These are phyloP conservation scores for Thecaphora thlaspeos DNA, from an alignment of 1,284 basidiomycete genomes.

Conservation along the genomic window DNA sequence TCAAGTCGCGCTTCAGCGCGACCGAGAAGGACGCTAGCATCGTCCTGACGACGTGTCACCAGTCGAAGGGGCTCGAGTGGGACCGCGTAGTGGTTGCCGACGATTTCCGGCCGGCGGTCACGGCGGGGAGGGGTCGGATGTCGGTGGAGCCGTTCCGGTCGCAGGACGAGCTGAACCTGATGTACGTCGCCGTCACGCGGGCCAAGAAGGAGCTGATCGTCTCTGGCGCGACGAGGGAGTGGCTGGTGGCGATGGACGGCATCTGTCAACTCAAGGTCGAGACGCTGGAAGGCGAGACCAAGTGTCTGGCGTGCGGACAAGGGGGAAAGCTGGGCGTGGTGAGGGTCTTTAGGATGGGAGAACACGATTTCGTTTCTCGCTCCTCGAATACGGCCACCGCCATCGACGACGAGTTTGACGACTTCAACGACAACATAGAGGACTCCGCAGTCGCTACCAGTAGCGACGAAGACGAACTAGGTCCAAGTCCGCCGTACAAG, in stretches of 20 bases:
- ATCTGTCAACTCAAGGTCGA: conserved; percentile 18
- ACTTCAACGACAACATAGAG: no score
- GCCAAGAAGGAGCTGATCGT: conserved; percentile 40
- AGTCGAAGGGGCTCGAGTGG: conserved; percentile 53
- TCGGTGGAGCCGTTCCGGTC: conserved; percentile 29
- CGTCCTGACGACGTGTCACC: conserved; percentile 47
- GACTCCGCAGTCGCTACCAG: no score
- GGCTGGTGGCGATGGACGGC: conserved; percentile 41
- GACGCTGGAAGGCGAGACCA: not conserved
- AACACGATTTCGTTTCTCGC: not conserved
- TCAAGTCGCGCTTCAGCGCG: conserved; percentile 36
- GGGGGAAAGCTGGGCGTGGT: not conserved
- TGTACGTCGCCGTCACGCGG: conserved; percentile 48
- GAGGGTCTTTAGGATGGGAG: not conserved
- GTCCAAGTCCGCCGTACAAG: conserved; percentile 7
- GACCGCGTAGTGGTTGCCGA: conserved; percentile 44
- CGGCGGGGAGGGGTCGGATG: conserved; percentile 5
- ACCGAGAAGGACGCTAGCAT: conserved; percentile 27
- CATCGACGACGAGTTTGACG: no score
- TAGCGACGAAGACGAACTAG: not conserved
- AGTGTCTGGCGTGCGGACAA: not conserved
- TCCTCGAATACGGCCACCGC: no score
- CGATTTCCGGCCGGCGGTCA: conserved; percentile 41
- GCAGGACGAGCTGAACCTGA: conserved; percentile 47
- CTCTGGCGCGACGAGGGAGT: conserved; percentile 25